A percentile compares a stretch with the other conserved stretches of the same genome.
Conservation (phyloP, 495 filamentous ascomycete genomes). For the Darksidea phi region DNA sequence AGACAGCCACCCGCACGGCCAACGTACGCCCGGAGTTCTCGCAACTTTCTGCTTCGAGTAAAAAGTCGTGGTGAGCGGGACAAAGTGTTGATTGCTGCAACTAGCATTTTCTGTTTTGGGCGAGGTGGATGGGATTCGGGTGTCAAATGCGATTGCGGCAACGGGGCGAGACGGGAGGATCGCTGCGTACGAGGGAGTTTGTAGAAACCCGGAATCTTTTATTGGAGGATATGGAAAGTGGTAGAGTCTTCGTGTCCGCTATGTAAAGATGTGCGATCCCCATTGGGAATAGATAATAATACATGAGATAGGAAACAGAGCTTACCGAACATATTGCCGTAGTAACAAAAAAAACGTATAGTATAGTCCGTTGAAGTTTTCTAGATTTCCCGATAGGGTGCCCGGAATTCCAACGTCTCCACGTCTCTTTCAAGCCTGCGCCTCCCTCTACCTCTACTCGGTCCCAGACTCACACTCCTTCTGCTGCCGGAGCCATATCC, state of each 20-base stretch:
- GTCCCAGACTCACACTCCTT: conserved; percentile 22
- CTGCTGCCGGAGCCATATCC: conserved; percentile 8
- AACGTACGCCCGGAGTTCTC: no score
- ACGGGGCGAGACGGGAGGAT: background rate
- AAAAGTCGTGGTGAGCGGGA: background rate
- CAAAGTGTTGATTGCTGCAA: conserved; percentile 26
- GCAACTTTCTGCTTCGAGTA: background rate
- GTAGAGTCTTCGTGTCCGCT: no score
- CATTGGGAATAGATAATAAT: no score
- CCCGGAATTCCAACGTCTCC: conserved; percentile 7
- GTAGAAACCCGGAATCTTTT: no score
- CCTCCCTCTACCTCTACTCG: background rate
- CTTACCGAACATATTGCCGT: background rate
- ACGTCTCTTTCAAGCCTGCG: conserved; percentile 14
- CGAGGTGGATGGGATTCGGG: background rate
- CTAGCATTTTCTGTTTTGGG: conserved; percentile 26
- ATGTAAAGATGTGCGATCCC: no score
- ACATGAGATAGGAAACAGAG: no score
- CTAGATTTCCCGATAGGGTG: background rate
- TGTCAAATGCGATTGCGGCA: background rate
- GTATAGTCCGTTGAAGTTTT: background rate
- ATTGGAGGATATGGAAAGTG: no score
- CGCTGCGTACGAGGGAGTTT: no score
- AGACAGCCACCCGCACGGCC: no score
- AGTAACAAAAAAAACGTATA: background rate